phyloP scores from a whole-genome alignment of 345 rosid genomes.

The Leavenworthia alabamica region DNA sequence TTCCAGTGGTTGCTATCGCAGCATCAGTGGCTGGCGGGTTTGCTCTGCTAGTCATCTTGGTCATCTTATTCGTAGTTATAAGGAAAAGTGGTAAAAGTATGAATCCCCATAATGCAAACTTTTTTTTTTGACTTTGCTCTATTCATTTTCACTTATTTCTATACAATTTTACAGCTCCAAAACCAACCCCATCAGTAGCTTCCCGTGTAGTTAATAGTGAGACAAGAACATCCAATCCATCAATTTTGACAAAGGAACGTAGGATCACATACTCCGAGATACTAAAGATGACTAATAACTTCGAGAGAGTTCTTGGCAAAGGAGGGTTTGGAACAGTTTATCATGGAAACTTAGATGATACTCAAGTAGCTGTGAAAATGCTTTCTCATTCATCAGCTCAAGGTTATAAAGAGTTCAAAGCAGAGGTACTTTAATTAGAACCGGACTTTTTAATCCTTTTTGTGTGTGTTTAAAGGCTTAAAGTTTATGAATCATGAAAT shows the following conservation, averaged over 20 bases:
- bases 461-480: too few species aligned
- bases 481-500: too few species aligned
- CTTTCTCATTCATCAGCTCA: conserved; percentile 33
- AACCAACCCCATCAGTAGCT: not conserved
- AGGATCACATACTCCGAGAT: conserved; percentile 22
- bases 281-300: conserved; percentile 29
- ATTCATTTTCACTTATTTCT: not conserved
- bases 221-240: conserved; percentile 3
- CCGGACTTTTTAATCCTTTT: too few species aligned
- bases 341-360: conserved; percentile 24
- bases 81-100: too few species aligned
- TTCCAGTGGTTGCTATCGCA: not conserved
- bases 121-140: too few species aligned
- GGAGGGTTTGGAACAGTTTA: conserved; percentile 38
- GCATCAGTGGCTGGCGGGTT: conserved; percentile 8
- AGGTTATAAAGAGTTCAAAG: conserved; percentile 33
- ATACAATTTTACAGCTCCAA: not conserved
- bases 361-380: conserved; percentile 34
- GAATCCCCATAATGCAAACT: too few species aligned
- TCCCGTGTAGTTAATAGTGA: not conserved
- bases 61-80: not conserved
- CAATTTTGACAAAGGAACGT: conserved; percentile 18
- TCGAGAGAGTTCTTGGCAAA: conserved; percentile 28
- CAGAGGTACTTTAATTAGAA: conserved; percentile 35
- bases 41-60: conserved; percentile 7